Conservation (phyloP, 192 early-diverging fungal species). For the Backusella liffmaniae region DNA sequence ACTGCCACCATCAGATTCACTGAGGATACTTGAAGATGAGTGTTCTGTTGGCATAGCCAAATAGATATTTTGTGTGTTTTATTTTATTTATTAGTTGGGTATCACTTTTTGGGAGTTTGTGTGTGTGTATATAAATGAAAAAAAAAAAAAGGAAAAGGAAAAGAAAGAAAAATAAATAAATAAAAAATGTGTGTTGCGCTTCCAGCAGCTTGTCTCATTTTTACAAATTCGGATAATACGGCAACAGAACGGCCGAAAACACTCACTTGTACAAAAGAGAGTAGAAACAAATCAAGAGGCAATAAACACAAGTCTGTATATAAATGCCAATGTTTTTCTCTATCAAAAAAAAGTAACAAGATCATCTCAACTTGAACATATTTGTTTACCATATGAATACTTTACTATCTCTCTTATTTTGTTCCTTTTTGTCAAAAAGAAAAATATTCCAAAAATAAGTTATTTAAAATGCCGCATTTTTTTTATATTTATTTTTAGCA, state of each 20-base stretch:
- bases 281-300: too few species aligned
- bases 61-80: not conserved
- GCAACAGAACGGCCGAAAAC: not conserved
- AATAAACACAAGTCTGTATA: too few species aligned
- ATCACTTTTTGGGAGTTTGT: not conserved
- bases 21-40: constrained; percentile 5
- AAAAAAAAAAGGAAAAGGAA: not conserved
- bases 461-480: too few species aligned
- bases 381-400: too few species aligned
- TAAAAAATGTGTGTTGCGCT: not conserved
- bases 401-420: too few species aligned
- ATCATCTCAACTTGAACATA: too few species aligned
- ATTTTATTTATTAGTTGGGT: not conserved
- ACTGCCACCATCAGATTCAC: constrained; percentile 1
- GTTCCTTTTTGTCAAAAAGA: too few species aligned
- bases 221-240: not conserved
- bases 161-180: not conserved
- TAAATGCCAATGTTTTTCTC: too few species aligned
- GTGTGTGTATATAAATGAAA: not conserved
- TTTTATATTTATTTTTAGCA: too few species aligned
- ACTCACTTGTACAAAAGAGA: not conserved
- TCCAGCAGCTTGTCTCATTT: not conserved
- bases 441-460: too few species aligned
- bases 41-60: constrained; percentile 4
- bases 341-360: too few species aligned